Percentiles rank a stretch among this genome's conserved stretches.
Evolutionary conservation across 1,284 basidiomycete species (phyloP).

Genomic region (Ceratobasidium sp.): DNA sequence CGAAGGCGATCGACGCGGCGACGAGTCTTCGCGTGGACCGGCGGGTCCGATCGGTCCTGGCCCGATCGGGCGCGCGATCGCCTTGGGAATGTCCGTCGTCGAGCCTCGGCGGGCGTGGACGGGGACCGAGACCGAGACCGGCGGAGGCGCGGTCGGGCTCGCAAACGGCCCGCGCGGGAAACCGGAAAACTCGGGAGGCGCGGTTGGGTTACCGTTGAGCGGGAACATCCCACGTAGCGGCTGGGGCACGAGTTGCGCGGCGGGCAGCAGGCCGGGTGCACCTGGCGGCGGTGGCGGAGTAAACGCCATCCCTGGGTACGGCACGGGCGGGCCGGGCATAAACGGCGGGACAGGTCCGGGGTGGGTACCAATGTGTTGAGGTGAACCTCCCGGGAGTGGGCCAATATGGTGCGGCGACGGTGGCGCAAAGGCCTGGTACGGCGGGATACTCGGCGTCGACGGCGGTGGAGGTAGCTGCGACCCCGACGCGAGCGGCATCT

Average conservation of each 20-base stretch:
- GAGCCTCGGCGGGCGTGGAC: slow-evolving; percentile 34
- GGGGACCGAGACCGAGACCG: neutral
- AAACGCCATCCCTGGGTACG: slow-evolving; percentile 35
- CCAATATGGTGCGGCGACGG: slow-evolving; percentile 31
- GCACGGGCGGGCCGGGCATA: slow-evolving; percentile 33
- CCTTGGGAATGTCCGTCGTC: slow-evolving; percentile 33
- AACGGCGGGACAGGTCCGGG: slow-evolving; percentile 32
- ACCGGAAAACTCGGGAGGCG: slow-evolving; percentile 29
- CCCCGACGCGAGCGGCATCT: slow-evolving; percentile 31
- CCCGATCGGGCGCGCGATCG: slow-evolving; percentile 38
- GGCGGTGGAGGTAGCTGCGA: slow-evolving; percentile 34
- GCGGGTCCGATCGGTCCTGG: slow-evolving; percentile 13
- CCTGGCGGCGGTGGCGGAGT: slow-evolving; percentile 31
- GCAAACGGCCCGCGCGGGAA: slow-evolving; percentile 37
- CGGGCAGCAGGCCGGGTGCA: slow-evolving; percentile 30
- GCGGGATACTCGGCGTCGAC: slow-evolving; percentile 25
- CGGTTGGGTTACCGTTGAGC: slow-evolving; percentile 19
- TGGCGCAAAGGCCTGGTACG: slow-evolving; percentile 13
- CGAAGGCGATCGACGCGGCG: slow-evolving; percentile 26
- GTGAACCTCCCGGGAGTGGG: slow-evolving; percentile 16
- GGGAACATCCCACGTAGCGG: slow-evolving; percentile 36
- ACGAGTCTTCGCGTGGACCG: slow-evolving; percentile 26
- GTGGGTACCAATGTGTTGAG: slow-evolving; percentile 20
- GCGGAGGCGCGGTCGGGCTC: slow-evolving; percentile 29
- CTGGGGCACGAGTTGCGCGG: slow-evolving; percentile 32